These are phyloP conservation scores for Nicotiana noctiflora DNA, from an alignment of 257 asterid species.

Conservation along the genomic window DNA sequence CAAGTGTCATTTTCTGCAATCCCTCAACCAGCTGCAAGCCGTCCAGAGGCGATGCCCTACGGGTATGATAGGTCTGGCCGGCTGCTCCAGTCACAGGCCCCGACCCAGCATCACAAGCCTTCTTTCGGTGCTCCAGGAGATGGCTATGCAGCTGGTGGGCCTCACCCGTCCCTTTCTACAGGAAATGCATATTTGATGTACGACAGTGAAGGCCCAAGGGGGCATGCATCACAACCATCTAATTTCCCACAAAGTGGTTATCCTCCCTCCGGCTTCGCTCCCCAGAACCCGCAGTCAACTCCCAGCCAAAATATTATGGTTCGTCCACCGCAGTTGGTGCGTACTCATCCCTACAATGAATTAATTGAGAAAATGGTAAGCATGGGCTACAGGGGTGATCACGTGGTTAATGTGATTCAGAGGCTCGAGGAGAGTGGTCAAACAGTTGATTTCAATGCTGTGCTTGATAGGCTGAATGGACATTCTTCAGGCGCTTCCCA, in stretches of 20 bases:
- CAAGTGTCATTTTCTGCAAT: conserved; percentile 50
- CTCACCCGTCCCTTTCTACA: conserved; percentile 53
- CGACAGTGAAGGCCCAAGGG: conserved; percentile 67
- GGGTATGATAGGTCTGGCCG: conserved; percentile 50
- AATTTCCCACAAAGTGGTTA: conserved; percentile 60
- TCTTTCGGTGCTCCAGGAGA: conserved; percentile 49
- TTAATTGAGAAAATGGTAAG: conserved; percentile 72
- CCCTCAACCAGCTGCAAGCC: conserved; percentile 40
- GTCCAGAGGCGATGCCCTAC: conserved; percentile 48
- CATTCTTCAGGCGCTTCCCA: conserved; percentile 73
- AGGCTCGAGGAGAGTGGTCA: conserved; percentile 91
- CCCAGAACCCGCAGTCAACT: conserved; percentile 47
- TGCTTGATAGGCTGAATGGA: conserved; percentile 78
- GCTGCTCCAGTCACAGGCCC: conserved; percentile 56
- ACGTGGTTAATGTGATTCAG: conserved; percentile 53
- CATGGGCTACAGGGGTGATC: conserved; percentile 88
- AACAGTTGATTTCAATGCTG: conserved; percentile 71
- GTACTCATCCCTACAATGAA: conserved; percentile 64
- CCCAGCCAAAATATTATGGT: conserved; percentile 34
- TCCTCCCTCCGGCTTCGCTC: conserved; percentile 51
- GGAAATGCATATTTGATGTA: conserved; percentile 58
- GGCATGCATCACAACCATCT: conserved; percentile 39
- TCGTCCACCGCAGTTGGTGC: conserved; percentile 44
- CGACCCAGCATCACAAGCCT: conserved; percentile 50
- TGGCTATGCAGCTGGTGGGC: conserved; percentile 50